Percentiles rank a stretch among this genome's conserved stretches.
phyloP scores from a whole-genome alignment of 2,329 filamentous ascomycete genomes.

The Fusarium redolens region DNA sequence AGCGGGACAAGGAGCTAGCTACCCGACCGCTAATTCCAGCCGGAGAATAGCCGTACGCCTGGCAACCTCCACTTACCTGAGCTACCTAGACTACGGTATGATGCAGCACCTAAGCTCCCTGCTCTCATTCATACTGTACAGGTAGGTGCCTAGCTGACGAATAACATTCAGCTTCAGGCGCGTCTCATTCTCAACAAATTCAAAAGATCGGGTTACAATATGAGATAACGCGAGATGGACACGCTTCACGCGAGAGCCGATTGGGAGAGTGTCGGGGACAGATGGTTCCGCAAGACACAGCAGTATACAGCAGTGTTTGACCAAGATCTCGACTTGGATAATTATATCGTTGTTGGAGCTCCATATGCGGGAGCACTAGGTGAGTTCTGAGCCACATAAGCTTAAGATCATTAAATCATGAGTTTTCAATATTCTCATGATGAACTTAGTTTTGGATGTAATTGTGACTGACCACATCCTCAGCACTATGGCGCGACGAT shows the following conservation, averaged over 20 bases:
- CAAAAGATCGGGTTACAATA: constrained; percentile 34
- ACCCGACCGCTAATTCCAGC: constrained; percentile 41
- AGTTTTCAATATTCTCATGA: constrained; percentile 18
- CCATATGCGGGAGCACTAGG: constrained; percentile 94
- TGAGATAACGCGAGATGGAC: constrained; percentile 61
- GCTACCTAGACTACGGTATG: constrained; percentile 5
- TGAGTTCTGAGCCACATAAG: constrained; percentile 57
- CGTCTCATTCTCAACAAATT: not conserved
- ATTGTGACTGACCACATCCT: constrained; percentile 16
- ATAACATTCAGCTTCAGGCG: constrained; percentile 6
- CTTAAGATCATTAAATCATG: not conserved
- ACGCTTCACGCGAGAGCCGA: constrained; percentile 78
- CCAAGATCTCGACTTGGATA: constrained; percentile 92
- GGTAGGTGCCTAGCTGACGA: constrained; percentile 22
- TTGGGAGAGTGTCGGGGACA: constrained; percentile 94
- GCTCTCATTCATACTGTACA: constrained; percentile 25
- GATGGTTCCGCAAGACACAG: constrained; percentile 94
- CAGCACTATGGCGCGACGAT: constrained; percentile 90
- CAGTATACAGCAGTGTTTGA: constrained; percentile 95
- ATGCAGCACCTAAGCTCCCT: constrained; percentile 23
- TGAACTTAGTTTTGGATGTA: not conserved
- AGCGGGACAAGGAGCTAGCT: constrained; percentile 23
- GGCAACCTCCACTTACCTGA: constrained; percentile 18
- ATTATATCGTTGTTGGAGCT: constrained; percentile 90
- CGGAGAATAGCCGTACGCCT: constrained; percentile 48